Conservation (phyloP, 2,329 filamentous ascomycete species). For the Fusarium staphyleae region DNA sequence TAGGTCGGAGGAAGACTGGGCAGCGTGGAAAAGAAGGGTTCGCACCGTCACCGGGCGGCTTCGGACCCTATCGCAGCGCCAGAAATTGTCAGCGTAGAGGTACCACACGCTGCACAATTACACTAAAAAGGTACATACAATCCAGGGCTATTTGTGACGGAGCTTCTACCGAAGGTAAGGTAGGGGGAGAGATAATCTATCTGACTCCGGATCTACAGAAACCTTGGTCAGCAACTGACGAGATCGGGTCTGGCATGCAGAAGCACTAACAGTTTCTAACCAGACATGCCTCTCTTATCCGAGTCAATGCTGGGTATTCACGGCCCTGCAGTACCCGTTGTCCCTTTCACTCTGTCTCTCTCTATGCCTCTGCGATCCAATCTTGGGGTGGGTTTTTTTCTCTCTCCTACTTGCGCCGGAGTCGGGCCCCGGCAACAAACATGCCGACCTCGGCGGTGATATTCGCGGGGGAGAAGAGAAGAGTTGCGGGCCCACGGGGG, state of each 20-base stretch:
- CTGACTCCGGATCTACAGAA: conserved; percentile 8
- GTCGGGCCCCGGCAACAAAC: conserved; percentile 18
- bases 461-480: conserved; percentile 22
- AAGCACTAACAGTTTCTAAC: neutral
- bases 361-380: neutral
- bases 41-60: conserved; percentile 37
- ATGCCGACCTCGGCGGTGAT: conserved; percentile 39
- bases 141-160: neutral
- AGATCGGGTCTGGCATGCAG: neutral
- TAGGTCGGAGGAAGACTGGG: conserved; percentile 14
- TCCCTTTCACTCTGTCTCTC: neutral
- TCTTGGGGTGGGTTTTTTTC: conserved; percentile 8
- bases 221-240: conserved; percentile 16
- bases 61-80: conserved; percentile 40
- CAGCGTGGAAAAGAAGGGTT: conserved; percentile 33
- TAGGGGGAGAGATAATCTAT: conserved; percentile 8
- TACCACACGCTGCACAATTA: conserved; percentile 17
- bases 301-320: conserved; percentile 6
- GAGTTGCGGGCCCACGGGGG: conserved; percentile 10
- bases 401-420: conserved; percentile 5
- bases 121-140: conserved; percentile 18
- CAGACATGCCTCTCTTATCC: neutral
- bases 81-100: conserved; percentile 41
- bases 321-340: conserved; percentile 9
- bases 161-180: too few relatives aligned